Evolutionary conservation across 176 grass and related monocot species (phyloP).

Genomic region (Chrysopogon serrulatus): DNA sequence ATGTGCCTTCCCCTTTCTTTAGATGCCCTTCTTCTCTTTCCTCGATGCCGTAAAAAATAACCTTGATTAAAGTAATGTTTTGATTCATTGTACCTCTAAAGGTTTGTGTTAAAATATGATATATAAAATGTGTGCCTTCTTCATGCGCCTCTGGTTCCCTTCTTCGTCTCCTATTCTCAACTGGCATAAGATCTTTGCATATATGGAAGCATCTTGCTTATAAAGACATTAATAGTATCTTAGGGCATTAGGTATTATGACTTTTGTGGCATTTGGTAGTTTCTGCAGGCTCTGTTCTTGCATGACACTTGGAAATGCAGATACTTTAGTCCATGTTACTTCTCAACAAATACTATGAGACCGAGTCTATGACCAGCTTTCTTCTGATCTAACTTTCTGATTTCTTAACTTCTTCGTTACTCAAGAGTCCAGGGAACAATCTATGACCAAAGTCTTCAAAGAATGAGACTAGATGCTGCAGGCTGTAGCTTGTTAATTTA

Average conservation of each 20-base stretch:
- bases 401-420: constrained; percentile 8
- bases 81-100: constrained; percentile 67
- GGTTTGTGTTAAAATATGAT: constrained; percentile 22
- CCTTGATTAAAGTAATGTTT: constrained; percentile 45
- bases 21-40: constrained; percentile 46
- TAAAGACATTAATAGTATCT: constrained; percentile 28
- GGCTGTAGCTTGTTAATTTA: constrained; percentile 26
- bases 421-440: constrained; percentile 27
- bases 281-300: not conserved
- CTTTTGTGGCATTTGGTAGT: constrained; percentile 35
- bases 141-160: constrained; percentile 4
- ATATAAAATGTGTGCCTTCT: not conserved
- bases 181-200: constrained; percentile 36
- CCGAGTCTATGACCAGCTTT: not conserved
- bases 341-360: constrained; percentile 46
- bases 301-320: constrained; percentile 39
- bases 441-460: constrained; percentile 13
- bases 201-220: constrained; percentile 36
- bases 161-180: not conserved
- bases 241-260: constrained; percentile 42
- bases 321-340: constrained; percentile 43
- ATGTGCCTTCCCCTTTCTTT: constrained; percentile 70
- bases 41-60: constrained; percentile 27
- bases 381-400: not conserved
- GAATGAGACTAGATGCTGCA: constrained; percentile 29